Conservation (phyloP, 2,329 filamentous ascomycete genomes). For the Biscogniauxia mediterranea region DNA sequence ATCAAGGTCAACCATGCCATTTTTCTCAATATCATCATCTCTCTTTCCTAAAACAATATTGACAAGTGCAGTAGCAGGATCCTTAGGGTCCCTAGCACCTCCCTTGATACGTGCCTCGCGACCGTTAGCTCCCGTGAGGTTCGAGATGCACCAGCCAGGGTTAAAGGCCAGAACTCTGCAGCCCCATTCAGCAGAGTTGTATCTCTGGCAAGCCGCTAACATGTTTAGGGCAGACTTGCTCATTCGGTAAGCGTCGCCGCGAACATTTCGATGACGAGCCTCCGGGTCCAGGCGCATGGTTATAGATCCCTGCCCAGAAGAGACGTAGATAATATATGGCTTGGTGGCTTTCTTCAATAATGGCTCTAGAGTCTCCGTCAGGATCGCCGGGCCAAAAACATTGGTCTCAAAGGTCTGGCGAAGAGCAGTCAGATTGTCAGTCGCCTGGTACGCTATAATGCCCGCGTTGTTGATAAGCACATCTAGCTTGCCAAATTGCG, state of each 20-base stretch:
- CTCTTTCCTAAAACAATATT: slow-evolving; percentile 27
- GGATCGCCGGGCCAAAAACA: slow-evolving; percentile 28
- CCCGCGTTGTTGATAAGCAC: slow-evolving; percentile 61
- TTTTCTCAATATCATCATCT: slow-evolving; percentile 24
- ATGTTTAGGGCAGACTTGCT: slow-evolving; percentile 40
- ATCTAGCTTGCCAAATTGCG: slow-evolving; percentile 49
- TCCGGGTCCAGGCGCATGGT: slow-evolving; percentile 23
- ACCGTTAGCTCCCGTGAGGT: slow-evolving; percentile 29
- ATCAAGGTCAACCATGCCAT: slow-evolving; percentile 17
- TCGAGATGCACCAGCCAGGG: slow-evolving; percentile 34
- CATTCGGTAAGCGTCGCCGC: slow-evolving; percentile 32
- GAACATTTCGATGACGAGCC: slow-evolving; percentile 9
- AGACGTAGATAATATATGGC: slow-evolving; percentile 35
- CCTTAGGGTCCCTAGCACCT: slow-evolving; percentile 26
- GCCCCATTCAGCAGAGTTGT: slow-evolving; percentile 27
- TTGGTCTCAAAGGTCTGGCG: slow-evolving; percentile 47
- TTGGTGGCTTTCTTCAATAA: slow-evolving; percentile 30
- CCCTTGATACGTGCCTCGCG: slow-evolving; percentile 22
- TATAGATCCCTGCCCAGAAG: slow-evolving; percentile 34
- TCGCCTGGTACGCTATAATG: slow-evolving; percentile 48
- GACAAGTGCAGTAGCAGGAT: slow-evolving; percentile 24
- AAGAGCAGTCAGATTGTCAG: slow-evolving; percentile 54
- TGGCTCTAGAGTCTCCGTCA: slow-evolving; percentile 33
- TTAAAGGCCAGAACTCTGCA: slow-evolving; percentile 34
- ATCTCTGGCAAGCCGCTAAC: slow-evolving; percentile 31